Percentiles rank a stretch among this genome's conserved stretches.
These are phyloP conservation scores for Chlamydomonas asymmetrica DNA, from an alignment of 139 green algal genomes.

Conservation along the genomic window DNA sequence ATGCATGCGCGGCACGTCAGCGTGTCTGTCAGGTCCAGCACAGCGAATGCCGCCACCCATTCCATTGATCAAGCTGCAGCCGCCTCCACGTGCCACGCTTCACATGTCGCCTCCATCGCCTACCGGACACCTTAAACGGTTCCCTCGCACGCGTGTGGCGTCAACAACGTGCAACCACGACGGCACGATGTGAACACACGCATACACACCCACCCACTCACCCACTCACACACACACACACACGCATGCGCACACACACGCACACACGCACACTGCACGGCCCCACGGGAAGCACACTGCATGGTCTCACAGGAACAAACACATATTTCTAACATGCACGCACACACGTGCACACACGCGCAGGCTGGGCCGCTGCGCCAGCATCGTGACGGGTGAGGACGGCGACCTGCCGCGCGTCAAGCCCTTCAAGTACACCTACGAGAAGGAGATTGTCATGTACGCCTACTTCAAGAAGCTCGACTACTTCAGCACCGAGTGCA, in stretches of 20 bases:
- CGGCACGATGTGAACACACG: no score
- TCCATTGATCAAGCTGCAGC: no score
- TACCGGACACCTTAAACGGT: no score
- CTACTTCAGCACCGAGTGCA: slow-evolving; percentile 97
- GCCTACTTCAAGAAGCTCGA: slow-evolving; percentile 98
- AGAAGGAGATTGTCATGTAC: slow-evolving; percentile 99
- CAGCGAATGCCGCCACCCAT: no score
- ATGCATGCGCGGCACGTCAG: no score
- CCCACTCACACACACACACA: neutral
- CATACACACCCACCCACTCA: neutral
- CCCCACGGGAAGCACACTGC: no score
- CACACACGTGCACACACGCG: neutral
- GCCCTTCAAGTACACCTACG: slow-evolving; percentile 95
- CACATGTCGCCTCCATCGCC: no score
- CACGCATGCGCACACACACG: neutral
- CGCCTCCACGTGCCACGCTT: no score
- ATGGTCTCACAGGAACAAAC: neutral
- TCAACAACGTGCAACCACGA: no score
- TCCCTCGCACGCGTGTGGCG: no score
- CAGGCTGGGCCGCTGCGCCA: slow-evolving; percentile 82
- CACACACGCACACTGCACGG: slow-evolving; percentile 1
- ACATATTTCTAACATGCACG: neutral
- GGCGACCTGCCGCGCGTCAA: slow-evolving; percentile 88
- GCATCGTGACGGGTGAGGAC: slow-evolving; percentile 82
- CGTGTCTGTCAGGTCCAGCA: no score